Evolutionary conservation across 1,139 yeast genomes (phyloP).

Genomic region (Ashbya aceris): DNA sequence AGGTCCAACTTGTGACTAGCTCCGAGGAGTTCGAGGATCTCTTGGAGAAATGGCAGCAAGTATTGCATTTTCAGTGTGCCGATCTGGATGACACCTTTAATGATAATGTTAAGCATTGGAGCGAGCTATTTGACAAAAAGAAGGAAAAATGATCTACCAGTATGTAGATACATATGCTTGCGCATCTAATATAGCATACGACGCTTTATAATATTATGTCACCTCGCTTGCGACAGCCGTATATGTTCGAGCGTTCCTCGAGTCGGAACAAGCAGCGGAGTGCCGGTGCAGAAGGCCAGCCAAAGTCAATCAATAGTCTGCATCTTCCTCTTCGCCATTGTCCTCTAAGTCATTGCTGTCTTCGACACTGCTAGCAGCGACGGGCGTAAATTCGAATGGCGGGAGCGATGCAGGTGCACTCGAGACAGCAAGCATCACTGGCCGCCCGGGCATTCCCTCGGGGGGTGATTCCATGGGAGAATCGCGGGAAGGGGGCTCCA

Average conservation of each 20-base stretch:
- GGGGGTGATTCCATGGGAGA: not conserved
- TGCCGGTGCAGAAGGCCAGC: too few species aligned
- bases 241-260: too few species aligned
- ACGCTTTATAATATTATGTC: too few species aligned
- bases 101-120: conserved; percentile 16
- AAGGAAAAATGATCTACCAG: not conserved
- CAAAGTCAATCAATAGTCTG: not conserved
- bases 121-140: conserved; percentile 6
- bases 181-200: conserved; percentile 1
- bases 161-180: not conserved
- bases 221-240: too few species aligned
- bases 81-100: conserved; percentile 14
- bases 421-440: too few species aligned
- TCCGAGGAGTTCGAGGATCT: conserved; percentile 20
- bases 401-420: too few species aligned
- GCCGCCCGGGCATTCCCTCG: too few species aligned
- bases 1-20: conserved; percentile 21
- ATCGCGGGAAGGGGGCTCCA: not conserved
- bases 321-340: not conserved
- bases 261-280: too few species aligned
- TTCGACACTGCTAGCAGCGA: not conserved
- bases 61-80: conserved; percentile 10
- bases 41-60: conserved; percentile 19
- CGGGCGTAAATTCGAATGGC: too few species aligned
- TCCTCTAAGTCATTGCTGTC: conserved; percentile 1